These are phyloP conservation scores for Vigna hirtella DNA, from an alignment of 306 rosid genomes.

Conservation along the genomic window DNA sequence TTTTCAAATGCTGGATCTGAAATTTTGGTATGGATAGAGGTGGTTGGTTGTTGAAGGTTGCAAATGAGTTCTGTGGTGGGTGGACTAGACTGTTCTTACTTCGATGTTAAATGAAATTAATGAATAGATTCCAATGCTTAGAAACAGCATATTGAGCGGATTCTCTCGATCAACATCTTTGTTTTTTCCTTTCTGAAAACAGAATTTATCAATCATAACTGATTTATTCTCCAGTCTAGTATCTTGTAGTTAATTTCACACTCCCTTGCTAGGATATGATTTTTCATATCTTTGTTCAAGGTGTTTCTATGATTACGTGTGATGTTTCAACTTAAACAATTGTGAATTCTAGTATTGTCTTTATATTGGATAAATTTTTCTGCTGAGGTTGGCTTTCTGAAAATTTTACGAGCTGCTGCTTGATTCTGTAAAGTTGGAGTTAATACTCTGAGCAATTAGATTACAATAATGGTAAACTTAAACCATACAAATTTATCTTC, in stretches of 20 bases:
- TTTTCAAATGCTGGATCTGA: not conserved
- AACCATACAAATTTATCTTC: not conserved
- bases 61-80: not conserved
- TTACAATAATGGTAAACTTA: conserved; percentile 17
- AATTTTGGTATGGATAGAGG: not conserved
- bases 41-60: conserved; percentile 22
- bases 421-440: conserved; percentile 10
- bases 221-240: not conserved
- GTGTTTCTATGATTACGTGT: not conserved
- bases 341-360: not conserved
- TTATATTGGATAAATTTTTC: conserved; percentile 9
- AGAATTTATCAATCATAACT: not conserved
- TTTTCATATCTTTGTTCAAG: conserved; percentile 8
- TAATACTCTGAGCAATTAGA: conserved; percentile 3
- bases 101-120: not conserved
- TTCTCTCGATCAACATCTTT: not conserved
- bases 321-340: not conserved
- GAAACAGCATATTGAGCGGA: not conserved
- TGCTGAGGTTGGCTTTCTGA: conserved; percentile 17
- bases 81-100: not conserved
- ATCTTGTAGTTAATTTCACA: not conserved
- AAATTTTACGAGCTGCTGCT: not conserved
- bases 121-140: conserved; percentile 7
- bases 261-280: not conserved
- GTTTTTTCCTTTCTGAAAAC: not conserved